These are phyloP conservation scores for Iris macrosiphon DNA, from an alignment of 106 monocot species.

Conservation along the genomic window DNA sequence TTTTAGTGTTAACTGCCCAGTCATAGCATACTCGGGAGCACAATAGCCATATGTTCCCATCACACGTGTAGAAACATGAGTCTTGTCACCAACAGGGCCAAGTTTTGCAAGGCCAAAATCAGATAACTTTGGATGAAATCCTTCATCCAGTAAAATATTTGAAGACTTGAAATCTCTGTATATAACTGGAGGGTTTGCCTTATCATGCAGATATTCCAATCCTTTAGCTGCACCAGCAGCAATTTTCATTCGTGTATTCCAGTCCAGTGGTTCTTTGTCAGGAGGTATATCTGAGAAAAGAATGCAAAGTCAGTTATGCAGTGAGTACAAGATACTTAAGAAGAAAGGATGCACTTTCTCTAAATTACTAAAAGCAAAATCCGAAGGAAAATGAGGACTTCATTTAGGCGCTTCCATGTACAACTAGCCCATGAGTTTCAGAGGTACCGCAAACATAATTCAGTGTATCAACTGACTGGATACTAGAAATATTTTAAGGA, in stretches of 20 bases:
- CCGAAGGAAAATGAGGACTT: too few species aligned
- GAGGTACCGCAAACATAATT: too few species aligned
- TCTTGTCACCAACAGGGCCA: constrained; percentile 3
- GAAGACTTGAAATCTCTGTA: constrained; percentile 5
- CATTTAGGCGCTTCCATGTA: too few species aligned
- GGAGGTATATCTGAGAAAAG: neutral
- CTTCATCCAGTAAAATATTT: constrained; percentile 2
- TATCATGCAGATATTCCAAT: constrained; percentile 8
- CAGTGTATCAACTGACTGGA: too few species aligned
- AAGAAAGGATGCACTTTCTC: too few species aligned
- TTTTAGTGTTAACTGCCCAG: constrained; percentile 3
- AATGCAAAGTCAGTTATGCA: neutral
- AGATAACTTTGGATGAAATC: constrained; percentile 4
- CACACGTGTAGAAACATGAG: neutral
- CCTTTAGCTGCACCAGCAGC: constrained; percentile 1
- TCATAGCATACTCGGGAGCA: neutral
- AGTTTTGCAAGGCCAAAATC: constrained; percentile 7
- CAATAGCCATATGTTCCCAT: constrained; percentile 1
- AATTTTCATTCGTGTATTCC: constrained; percentile 8
- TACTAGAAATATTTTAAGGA: too few species aligned
- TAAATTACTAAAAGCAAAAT: too few species aligned
- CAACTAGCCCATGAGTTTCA: too few species aligned
- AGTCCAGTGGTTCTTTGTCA: neutral
- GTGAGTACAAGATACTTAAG: too few species aligned
- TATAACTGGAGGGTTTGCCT: constrained; percentile 3